Percentiles rank a stretch among this genome's conserved stretches.
Conservation (phyloP, 768 basidiomycete species). For the Lactarius quietus region DNA sequence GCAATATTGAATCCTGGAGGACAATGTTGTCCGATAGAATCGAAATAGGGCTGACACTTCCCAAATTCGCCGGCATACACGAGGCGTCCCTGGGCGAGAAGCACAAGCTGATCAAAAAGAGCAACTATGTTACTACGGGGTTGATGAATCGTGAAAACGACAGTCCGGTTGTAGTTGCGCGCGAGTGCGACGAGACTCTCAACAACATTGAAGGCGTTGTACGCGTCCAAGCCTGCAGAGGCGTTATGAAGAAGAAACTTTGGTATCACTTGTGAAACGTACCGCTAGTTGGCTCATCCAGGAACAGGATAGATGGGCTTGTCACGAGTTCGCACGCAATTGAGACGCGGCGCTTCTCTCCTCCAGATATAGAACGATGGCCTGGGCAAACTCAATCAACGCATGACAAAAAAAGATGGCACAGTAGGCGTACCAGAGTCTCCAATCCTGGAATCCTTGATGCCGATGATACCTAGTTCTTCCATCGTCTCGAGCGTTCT, state of each 20-base stretch:
- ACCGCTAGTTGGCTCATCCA: conserved; percentile 98
- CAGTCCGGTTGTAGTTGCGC: conserved; percentile 85
- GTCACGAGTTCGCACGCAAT: conserved; percentile 99
- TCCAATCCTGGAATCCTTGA: conserved; percentile 88
- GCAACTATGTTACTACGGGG: conserved; percentile 97
- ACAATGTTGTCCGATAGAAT: conserved; percentile 73
- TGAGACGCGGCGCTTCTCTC: conserved; percentile 94
- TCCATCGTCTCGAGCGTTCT: conserved; percentile 94
- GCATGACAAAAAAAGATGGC: not conserved
- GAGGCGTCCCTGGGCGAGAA: conserved; percentile 79
- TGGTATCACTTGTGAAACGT: conserved; percentile 29
- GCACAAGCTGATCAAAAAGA: conserved; percentile 86
- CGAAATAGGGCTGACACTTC: conserved; percentile 79
- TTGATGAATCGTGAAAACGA: conserved; percentile 97
- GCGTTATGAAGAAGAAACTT: conserved; percentile 1
- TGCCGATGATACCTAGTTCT: conserved; percentile 88
- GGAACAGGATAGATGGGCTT: conserved; percentile 90
- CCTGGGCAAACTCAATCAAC: conserved; percentile 41
- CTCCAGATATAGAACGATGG: conserved; percentile 89
- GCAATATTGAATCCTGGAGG: conserved; percentile 96
- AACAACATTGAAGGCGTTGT: conserved; percentile 93
- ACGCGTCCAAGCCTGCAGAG: conserved; percentile 78
- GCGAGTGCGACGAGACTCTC: conserved; percentile 85
- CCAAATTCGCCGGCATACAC: conserved; percentile 80
- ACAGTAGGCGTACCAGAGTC: conserved; percentile 71